These are phyloP conservation scores for Boletus bicolor DNA, from an alignment of 768 basidiomycete genomes.

Conservation along the genomic window DNA sequence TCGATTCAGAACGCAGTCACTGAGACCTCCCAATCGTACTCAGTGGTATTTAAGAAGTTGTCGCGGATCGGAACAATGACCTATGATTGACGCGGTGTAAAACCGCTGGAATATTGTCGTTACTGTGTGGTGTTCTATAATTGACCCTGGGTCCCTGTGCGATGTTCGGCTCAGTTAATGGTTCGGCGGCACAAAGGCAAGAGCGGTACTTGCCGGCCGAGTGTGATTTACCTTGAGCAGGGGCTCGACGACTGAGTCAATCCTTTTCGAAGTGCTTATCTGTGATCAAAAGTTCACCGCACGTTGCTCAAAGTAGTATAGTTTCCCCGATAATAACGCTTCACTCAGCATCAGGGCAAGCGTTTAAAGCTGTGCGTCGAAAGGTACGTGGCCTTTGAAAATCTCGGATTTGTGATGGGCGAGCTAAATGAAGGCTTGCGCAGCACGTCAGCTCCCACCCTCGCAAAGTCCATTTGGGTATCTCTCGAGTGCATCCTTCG, in stretches of 20 bases:
- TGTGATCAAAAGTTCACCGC: no score
- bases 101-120: background rate
- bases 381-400: no score
- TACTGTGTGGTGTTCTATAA: background rate
- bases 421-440: no score
- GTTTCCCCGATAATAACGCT: no score
- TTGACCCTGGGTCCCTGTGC: background rate
- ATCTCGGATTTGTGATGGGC: no score
- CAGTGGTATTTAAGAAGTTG: no score
- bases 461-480: background rate
- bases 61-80: background rate
- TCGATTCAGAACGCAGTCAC: no score
- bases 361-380: no score
- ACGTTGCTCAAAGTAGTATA: no score
- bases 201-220: background rate
- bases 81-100: no score
- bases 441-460: no score
- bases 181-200: background rate
- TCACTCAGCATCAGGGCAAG: no score
- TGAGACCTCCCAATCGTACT: conserved; percentile 2
- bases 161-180: background rate
- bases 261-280: background rate
- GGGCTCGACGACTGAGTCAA: background rate
- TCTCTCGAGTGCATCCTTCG: background rate
- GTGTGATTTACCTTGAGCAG: background rate